Evolutionary conservation across 192 early-diverging fungal species (phyloP), one percentile per base, ranked within the genome.

Genomic region (Coemansia guatemalensis): DNA sequence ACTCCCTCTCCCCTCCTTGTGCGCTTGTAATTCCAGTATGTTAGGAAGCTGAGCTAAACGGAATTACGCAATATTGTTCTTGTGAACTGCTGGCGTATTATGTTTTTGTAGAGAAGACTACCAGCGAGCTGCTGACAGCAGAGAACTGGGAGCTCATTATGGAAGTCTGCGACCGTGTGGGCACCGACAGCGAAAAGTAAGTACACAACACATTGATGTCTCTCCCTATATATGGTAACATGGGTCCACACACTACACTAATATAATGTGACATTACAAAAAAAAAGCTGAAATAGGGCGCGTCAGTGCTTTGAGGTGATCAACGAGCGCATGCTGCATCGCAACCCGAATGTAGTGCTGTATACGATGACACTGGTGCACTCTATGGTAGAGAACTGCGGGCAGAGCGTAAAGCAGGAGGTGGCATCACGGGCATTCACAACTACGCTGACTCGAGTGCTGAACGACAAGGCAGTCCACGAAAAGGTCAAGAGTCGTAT

Each of bases 101-200:
- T 39, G 0, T 29, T 0, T 30, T 26, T 52, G 44, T 83, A 87
- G 87, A 71, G 64, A 84, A 89, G 74, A 95, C 97, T 14, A 99
- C 97, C 7, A 89, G 87, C 79, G 95, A 98, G 73, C 92, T 84
- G 52, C 87, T 96, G 64, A 92, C 95, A 12, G 83, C 87, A 41
- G 97, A 99, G 80, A 91, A 99, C 83, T 99, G 96, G 95, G 85
- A 86, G 54, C 78, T 89, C 52, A 90, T 92, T 54, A 81, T 89
- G 54, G 81, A 78, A 60, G 85, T 94, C 24, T 88, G 87, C 62
- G 90, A 93, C 67, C 84, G 85, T 23, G 86, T 90, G 12, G 78
- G 76, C 56, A 49, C 53, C 18, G 70, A 75, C 63, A 73, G 74
- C 51, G 68, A 73, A 33, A 69, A 53, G 73, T 66, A 74, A 57